phyloP scores from a whole-genome alignment of 345 rosid genomes.

The Salix koriyanagi region DNA sequence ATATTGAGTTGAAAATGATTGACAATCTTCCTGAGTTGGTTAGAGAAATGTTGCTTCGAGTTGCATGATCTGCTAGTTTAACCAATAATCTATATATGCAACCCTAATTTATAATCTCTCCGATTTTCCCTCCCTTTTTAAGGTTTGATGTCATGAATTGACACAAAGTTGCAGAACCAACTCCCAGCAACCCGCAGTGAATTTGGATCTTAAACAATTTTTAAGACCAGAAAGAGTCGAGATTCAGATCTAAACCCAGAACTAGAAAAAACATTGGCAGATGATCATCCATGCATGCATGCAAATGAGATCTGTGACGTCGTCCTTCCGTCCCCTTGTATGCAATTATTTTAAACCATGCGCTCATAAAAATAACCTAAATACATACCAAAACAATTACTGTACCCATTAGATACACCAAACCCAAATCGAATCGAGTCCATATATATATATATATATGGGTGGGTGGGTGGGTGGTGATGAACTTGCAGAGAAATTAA shows the following conservation, averaged over 20 bases:
- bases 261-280: not conserved
- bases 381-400: too few relatives aligned
- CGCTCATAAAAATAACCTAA: not conserved
- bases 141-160: too few relatives aligned
- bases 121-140: not conserved
- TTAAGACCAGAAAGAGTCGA: not conserved
- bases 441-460: too few relatives aligned
- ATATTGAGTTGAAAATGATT: conserved; percentile 4
- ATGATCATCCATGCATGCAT: not conserved
- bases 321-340: not conserved
- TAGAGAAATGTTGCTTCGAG: conserved; percentile 8
- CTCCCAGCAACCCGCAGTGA: not conserved
- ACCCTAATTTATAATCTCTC: not conserved
- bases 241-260: conserved; percentile 24
- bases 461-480: not conserved
- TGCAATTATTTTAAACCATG: not conserved
- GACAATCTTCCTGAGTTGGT: conserved; percentile 12
- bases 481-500: not conserved
- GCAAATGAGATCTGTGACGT: conserved; percentile 6
- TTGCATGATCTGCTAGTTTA: conserved; percentile 2
- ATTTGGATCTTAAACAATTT: conserved; percentile 8
- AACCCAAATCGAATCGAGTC: not conserved
- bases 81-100: not conserved
- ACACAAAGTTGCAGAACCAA: too few relatives aligned
- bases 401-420: not conserved